A percentile compares a stretch with the other conserved stretches of the same genome.
These are phyloP conservation scores for Silybum marianum DNA, from an alignment of 129 eudicot genomes.

Conservation along the genomic window DNA sequence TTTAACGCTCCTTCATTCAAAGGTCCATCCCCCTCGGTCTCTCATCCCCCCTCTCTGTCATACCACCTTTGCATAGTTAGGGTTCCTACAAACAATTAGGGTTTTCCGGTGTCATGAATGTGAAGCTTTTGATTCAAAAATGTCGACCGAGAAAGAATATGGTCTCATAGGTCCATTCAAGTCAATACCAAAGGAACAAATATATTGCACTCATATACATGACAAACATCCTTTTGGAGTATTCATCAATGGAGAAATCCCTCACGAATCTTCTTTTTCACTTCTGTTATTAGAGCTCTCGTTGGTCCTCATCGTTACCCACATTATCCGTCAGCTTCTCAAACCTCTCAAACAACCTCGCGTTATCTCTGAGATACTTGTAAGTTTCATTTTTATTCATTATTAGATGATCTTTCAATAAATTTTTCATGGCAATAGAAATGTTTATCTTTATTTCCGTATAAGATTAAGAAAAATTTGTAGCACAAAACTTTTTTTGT, in stretches of 20 bases:
- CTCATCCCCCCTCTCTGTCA: not conserved
- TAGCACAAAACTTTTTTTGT: not conserved
- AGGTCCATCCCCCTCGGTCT: not conserved
- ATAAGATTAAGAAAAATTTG: not conserved
- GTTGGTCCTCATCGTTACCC: constrained; percentile 42
- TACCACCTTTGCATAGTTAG: constrained; percentile 11
- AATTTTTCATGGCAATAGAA: not conserved
- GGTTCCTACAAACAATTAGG: constrained; percentile 19
- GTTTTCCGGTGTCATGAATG: constrained; percentile 19
- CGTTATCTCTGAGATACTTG: constrained; percentile 66
- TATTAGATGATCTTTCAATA: not conserved
- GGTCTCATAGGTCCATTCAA: constrained; percentile 10
- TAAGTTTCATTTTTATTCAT: constrained; percentile 37
- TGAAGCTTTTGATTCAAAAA: constrained; percentile 11
- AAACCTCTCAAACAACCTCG: constrained; percentile 79
- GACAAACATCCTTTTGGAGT: constrained; percentile 49
- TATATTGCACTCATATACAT: constrained; percentile 35
- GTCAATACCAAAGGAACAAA: constrained; percentile 25
- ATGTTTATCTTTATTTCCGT: not conserved
- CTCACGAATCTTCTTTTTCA: constrained; percentile 58
- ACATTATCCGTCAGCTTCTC: constrained; percentile 54
- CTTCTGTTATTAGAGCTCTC: constrained; percentile 57
- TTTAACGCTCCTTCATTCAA: constrained; percentile 21
- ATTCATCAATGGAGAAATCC: constrained; percentile 49
- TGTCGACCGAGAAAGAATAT: constrained; percentile 10